Percentiles rank a stretch among this genome's conserved stretches.
phyloP scores from a whole-genome alignment of 2,329 filamentous ascomycete species.

The Colletotrichum gigasporum region DNA sequence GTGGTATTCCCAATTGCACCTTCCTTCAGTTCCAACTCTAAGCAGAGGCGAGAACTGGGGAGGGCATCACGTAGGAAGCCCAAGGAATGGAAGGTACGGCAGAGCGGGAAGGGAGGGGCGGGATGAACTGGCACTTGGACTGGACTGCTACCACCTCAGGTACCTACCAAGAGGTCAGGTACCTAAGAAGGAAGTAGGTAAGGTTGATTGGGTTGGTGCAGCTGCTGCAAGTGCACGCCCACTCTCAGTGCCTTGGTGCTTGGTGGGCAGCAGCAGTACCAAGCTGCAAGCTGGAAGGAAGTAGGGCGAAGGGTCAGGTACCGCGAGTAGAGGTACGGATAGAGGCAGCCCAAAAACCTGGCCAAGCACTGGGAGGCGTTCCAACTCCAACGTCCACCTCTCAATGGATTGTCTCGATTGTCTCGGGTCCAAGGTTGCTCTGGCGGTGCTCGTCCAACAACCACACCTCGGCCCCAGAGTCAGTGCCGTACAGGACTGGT shows the following conservation, averaged over 20 bases:
- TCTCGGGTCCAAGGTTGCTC: conserved; percentile 29
- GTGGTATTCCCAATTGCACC: conserved; percentile 1
- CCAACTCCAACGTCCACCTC: neutral
- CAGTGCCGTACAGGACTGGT: conserved; percentile 8
- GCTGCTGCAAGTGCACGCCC: too few relatives aligned
- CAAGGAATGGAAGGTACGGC: conserved; percentile 4
- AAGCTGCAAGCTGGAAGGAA: neutral
- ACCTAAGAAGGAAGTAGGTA: too few relatives aligned
- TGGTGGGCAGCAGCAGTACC: neutral
- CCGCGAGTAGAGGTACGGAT: too few relatives aligned
- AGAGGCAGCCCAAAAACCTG: neutral
- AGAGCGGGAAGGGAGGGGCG: neutral
- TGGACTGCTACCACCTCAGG: too few relatives aligned
- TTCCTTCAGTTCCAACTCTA: conserved; percentile 16
- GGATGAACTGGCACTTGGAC: conserved; percentile 3
- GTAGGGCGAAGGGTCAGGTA: too few relatives aligned
- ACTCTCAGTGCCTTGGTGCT: too few relatives aligned
- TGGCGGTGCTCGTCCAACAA: neutral
- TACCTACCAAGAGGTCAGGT: too few relatives aligned
- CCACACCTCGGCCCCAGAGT: neutral
- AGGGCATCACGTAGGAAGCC: conserved; percentile 26
- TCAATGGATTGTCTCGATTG: too few relatives aligned
- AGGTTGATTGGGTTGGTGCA: neutral
- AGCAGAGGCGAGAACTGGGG: neutral
- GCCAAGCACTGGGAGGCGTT: neutral